These are phyloP conservation scores for Tylopilus intermedius DNA, from an alignment of 768 basidiomycete genomes.

Conservation along the genomic window DNA sequence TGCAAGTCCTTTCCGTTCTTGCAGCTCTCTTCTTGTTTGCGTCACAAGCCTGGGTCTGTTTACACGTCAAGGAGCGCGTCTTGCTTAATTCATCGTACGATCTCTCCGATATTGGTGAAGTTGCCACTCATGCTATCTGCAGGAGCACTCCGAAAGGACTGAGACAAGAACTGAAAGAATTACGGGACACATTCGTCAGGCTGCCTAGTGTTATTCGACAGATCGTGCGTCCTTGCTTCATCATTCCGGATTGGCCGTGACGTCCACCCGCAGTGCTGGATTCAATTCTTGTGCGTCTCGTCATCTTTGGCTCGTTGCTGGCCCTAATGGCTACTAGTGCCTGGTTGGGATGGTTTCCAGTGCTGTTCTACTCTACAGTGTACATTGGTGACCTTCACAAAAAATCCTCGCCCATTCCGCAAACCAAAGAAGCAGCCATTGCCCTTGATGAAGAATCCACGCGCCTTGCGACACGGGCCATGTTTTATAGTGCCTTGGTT, in stretches of 20 bases:
- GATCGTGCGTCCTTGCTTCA: conserved; percentile 52
- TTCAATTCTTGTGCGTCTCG: conserved; percentile 72
- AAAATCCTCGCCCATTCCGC: conserved; percentile 33
- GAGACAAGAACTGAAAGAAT: conserved; percentile 47
- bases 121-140: conserved; percentile 3
- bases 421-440: conserved; percentile 30
- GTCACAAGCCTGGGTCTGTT: conserved; percentile 60
- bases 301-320: not conserved
- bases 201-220: conserved; percentile 73
- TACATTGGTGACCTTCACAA: conserved; percentile 89
- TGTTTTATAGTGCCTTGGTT: conserved; percentile 73
- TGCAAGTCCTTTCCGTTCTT: conserved; percentile 76
- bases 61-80: conserved; percentile 68
- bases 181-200: conserved; percentile 66
- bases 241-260: conserved; percentile 12
- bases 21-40: conserved; percentile 62
- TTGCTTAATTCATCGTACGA: conserved; percentile 42
- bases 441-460: conserved; percentile 64
- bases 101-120: not conserved
- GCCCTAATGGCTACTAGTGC: conserved; percentile 40
- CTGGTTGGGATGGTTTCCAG: conserved; percentile 90
- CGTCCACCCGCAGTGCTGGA: conserved; percentile 49
- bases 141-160: conserved; percentile 29
- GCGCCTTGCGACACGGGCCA: conserved; percentile 75
- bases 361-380: conserved; percentile 82